Conservation (phyloP, 192 early-diverging fungal species). For the Backusella morwellensis region DNA sequence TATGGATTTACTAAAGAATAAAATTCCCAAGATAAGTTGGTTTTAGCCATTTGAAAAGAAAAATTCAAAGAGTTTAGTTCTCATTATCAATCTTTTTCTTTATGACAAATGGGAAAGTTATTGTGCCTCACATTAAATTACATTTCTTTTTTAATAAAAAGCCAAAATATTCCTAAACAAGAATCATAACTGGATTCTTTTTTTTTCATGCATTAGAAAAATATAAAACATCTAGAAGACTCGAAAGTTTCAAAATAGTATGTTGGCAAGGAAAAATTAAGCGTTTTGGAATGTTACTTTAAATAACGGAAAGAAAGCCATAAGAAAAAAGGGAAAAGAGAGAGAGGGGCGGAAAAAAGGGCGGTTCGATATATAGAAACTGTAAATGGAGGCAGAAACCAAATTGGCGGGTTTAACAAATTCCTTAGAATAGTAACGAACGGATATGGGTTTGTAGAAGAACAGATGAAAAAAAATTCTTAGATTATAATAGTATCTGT, state of each 20-base stretch:
- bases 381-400: background rate
- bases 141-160: background rate
- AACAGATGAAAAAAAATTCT: background rate
- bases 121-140: background rate
- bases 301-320: background rate
- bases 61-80: background rate
- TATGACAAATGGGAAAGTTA: background rate
- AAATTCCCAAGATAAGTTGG: background rate
- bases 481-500: background rate
- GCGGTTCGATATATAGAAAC: background rate
- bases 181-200: background rate
- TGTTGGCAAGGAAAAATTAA: background rate
- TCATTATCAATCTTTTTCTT: background rate
- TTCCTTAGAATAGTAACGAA: background rate
- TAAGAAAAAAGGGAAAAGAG: background rate
- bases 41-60: background rate
- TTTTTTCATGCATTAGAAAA: background rate
- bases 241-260: background rate
- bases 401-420: background rate
- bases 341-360: background rate
- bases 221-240: background rate
- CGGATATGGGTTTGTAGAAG: background rate
- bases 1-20: background rate
- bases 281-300: background rate
- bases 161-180: background rate